Evolutionary conservation across 495 filamentous ascomycete species (phyloP), one percentile per base, ranked within the genome.

Genomic region (Echria macrotheca): DNA sequence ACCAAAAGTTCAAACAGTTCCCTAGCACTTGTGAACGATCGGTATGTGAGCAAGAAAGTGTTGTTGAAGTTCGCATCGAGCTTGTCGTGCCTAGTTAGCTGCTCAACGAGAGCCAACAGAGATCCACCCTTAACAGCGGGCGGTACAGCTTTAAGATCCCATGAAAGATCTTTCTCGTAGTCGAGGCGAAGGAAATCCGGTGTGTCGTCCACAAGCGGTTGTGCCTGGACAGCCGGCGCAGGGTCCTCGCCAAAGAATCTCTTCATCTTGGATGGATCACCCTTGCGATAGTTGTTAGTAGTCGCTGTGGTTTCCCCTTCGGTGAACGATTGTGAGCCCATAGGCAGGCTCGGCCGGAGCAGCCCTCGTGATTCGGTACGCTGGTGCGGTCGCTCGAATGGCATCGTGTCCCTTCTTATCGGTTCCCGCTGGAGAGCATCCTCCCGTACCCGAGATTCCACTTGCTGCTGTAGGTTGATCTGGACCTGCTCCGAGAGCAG

Each of bases 61-160:
- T 88, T 91, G 72, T 96, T 97, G 66, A 97, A 97, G 49, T 75
- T 86, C n/a, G 89, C 83, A 63, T 98, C 94, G 2, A 95, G 80
- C 60, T 88, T 89, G 72, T 98, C 93, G 60, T 98, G 93, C 31
- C 93, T 81, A 12, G 93, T 97, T 43, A 97, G 72, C 60, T 96
- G 91, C 65, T 97, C 93, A n/a, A 97, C 94, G 56, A 98, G 67
- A 7, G 85, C 94, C 28, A 85, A 74, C 29, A 98, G 68, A 14
- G 91, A 93, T 42, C 93, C 93, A 49, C 93, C 93, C 64, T 89
- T 90, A 44, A 97, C 72, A 19, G 79, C 69, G 23, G 88, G 85
- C 2, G 79, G 75, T 29, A 81, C 76, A 43, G 68, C 62, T 67
- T 96, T 97, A 26, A 73, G 73, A 60, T 97, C 93, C 67, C 90